Conservation (phyloP, 1,284 basidiomycete genomes). For the Apiotrichum gracile region DNA sequence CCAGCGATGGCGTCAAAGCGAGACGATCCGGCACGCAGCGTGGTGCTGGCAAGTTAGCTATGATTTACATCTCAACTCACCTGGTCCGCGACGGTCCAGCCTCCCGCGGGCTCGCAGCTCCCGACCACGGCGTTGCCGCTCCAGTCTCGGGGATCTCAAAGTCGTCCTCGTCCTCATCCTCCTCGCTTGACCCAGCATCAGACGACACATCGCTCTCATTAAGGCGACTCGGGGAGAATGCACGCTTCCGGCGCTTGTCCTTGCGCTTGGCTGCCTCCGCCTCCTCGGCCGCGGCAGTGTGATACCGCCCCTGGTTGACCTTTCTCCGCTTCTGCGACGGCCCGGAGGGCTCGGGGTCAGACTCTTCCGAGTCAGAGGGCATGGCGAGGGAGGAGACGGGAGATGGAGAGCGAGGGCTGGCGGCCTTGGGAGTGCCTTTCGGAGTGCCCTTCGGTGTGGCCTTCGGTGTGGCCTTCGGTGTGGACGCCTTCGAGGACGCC, state of each 20-base stretch:
- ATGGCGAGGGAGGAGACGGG: not conserved
- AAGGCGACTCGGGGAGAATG: slow-evolving; percentile 30
- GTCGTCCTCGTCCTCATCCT: slow-evolving; percentile 12
- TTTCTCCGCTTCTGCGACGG: slow-evolving; percentile 11
- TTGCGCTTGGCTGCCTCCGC: not conserved
- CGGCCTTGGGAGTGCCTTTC: not conserved
- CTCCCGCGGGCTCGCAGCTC: slow-evolving; percentile 14
- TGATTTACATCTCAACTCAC: not conserved
- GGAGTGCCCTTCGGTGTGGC: not conserved
- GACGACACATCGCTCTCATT: slow-evolving; percentile 13
- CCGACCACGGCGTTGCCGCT: slow-evolving; percentile 24
- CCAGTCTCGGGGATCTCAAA: not conserved
- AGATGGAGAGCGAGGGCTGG: not conserved
- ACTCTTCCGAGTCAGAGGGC: slow-evolving; percentile 1
- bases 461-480: not conserved
- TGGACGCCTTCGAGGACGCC: not conserved
- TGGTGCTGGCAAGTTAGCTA: slow-evolving; percentile 1
- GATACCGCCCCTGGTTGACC: slow-evolving; percentile 4
- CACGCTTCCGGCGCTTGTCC: not conserved
- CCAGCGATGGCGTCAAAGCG: slow-evolving; percentile 22
- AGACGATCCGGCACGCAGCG: slow-evolving; percentile 11
- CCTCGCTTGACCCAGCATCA: slow-evolving; percentile 3
- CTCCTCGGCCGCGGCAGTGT: not conserved
- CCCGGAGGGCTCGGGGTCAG: slow-evolving; percentile 1
- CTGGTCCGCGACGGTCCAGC: slow-evolving; percentile 1